Conservation (phyloP, 2,329 filamentous ascomycete species). For the Talaromyces sp. region DNA sequence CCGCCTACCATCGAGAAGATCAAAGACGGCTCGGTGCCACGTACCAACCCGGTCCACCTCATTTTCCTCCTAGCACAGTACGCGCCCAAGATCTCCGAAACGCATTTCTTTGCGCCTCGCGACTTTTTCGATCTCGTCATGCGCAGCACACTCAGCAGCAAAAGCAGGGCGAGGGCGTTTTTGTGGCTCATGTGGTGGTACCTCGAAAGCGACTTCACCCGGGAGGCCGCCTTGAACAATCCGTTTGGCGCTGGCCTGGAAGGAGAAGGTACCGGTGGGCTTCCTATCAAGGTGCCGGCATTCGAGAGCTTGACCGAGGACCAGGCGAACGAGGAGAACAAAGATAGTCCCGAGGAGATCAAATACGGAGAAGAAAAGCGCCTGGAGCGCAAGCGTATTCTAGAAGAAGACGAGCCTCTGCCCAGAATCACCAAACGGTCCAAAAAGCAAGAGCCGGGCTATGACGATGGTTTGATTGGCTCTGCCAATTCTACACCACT, state of each 20-base stretch:
- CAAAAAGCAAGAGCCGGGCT: conserved; percentile 35
- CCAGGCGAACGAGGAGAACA: conserved; percentile 48
- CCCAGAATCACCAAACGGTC: conserved; percentile 41
- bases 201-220: conserved; percentile 88
- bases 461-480: conserved; percentile 30
- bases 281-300: conserved; percentile 44
- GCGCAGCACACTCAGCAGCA: conserved; percentile 76
- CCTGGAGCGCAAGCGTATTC: conserved; percentile 45
- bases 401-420: conserved; percentile 45
- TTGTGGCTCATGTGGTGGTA: conserved; percentile 99
- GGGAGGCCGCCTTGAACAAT: conserved; percentile 81
- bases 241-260: conserved; percentile 66
- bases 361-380: conserved; percentile 47
- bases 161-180: conserved; percentile 80
- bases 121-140: conserved; percentile 98
- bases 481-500: conserved; percentile 35
- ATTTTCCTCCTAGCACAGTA: conserved; percentile 92
- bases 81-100: conserved; percentile 84
- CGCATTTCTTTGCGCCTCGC: conserved; percentile 77
- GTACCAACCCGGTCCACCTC: conserved; percentile 94
- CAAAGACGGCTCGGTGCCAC: conserved; percentile 61
- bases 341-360: conserved; percentile 46
- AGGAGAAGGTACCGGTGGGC: conserved; percentile 37
- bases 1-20: conserved; percentile 80
- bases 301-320: conserved; percentile 47